A percentile compares a stretch with the other conserved stretches of the same genome.
Evolutionary conservation across 345 rosid species (phyloP).

Genomic region (Carallia brachiata): DNA sequence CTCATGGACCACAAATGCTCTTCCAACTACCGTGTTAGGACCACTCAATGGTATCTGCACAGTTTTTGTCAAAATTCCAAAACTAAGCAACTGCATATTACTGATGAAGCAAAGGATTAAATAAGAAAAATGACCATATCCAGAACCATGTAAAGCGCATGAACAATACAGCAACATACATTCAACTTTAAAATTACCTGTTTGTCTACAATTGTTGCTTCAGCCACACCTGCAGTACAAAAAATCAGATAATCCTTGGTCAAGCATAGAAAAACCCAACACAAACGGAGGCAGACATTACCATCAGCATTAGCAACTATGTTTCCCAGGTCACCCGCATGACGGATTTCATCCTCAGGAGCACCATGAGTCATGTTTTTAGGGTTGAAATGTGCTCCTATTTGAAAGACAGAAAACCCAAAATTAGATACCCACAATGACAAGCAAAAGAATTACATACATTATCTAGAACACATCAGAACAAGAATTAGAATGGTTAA

Average conservation of each 20-base stretch:
- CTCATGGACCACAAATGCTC: conserved; percentile 96
- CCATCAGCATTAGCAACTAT: conserved; percentile 88
- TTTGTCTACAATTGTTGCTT: conserved; percentile 73
- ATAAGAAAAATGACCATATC: background rate
- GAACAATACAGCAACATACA: background rate
- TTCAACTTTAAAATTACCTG: conserved; percentile 44
- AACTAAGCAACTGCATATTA: conserved; percentile 12
- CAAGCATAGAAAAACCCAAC: background rate
- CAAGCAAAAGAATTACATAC: background rate
- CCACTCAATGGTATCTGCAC: conserved; percentile 77
- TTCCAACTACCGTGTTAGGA: conserved; percentile 73
- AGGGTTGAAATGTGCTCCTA: conserved; percentile 97
- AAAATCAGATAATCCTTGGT: background rate
- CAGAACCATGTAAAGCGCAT: no score
- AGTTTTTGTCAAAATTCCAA: conserved; percentile 11
- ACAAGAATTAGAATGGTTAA: background rate
- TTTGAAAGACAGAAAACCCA: background rate
- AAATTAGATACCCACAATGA: background rate
- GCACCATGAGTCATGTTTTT: conserved; percentile 85
- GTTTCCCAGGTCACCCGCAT: conserved; percentile 99
- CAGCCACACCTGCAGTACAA: conserved; percentile 72
- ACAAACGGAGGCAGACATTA: conserved; percentile 26
- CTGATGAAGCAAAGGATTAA: background rate
- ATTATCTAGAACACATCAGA: background rate
- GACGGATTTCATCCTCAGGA: conserved; percentile 89